These are phyloP conservation scores for Vitis hybrid DNA, from an alignment of 177 flowering plant genomes.

Conservation along the genomic window DNA sequence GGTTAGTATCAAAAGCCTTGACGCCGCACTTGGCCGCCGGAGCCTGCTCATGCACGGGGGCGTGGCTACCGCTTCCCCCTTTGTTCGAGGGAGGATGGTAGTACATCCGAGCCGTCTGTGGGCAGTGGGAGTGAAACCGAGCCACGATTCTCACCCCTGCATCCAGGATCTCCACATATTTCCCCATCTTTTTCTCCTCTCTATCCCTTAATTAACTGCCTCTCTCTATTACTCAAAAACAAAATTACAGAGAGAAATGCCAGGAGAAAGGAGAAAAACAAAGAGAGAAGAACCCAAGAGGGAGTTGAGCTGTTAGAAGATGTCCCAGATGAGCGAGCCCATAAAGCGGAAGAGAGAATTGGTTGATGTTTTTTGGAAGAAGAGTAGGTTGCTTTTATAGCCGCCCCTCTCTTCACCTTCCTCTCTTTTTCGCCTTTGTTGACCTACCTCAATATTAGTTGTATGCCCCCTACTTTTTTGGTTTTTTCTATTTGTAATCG, in stretches of 20 bases:
- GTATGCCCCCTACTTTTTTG: no score
- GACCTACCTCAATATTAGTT: no score
- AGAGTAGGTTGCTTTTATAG: background rate
- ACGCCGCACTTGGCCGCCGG: background rate
- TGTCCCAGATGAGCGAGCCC: no score
- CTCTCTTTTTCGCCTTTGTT: no score
- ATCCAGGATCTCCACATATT: constrained; percentile 64
- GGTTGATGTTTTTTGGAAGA: background rate
- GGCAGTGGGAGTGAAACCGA: constrained; percentile 75
- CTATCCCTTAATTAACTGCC: background rate
- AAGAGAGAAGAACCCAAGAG: no score
- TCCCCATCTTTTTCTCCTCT: constrained; percentile 39
- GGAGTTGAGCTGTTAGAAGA: no score
- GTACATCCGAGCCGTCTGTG: constrained; percentile 72
- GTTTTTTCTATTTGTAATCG: no score
- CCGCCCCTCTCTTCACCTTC: no score
- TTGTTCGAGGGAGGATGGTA: constrained; percentile 61
- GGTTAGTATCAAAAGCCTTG: constrained; percentile 12
- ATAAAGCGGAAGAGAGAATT: background rate
- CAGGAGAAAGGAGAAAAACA: no score
- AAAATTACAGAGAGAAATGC: no score
- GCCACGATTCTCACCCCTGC: constrained; percentile 60
- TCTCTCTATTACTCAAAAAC: background rate
- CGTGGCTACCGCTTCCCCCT: background rate
- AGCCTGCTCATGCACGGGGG: background rate